These are phyloP conservation scores for Teratosphaeria zuluensis DNA, from an alignment of 2,329 filamentous ascomycete species.

Conservation along the genomic window DNA sequence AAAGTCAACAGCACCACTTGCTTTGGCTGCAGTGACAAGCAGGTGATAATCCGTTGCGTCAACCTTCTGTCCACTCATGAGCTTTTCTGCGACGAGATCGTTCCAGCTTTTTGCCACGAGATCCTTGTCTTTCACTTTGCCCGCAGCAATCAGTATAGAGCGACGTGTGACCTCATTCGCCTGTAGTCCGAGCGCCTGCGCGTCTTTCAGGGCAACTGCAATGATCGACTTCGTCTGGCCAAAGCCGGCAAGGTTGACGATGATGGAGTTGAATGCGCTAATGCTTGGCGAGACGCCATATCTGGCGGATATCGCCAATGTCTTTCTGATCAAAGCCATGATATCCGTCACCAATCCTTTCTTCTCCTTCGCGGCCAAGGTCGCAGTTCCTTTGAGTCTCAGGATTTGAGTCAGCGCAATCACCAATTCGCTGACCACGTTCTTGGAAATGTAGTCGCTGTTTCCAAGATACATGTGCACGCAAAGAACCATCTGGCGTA, in stretches of 20 bases:
- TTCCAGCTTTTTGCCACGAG: slow-evolving; percentile 23
- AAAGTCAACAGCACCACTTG: slow-evolving; percentile 7
- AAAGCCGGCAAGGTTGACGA: slow-evolving; percentile 26
- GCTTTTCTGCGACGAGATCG: slow-evolving; percentile 15
- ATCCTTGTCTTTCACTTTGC: slow-evolving; percentile 19
- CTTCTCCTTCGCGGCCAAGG: slow-evolving; percentile 7
- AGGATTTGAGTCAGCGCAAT: slow-evolving; percentile 22
- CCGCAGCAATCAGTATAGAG: slow-evolving; percentile 26
- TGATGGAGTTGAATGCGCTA: slow-evolving; percentile 29
- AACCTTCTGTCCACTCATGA: slow-evolving; percentile 1
- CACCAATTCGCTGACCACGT: slow-evolving; percentile 31
- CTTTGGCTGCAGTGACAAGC: slow-evolving; percentile 16
- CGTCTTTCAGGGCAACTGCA: slow-evolving; percentile 19
- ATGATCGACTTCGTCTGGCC: slow-evolving; percentile 21
- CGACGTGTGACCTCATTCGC: slow-evolving; percentile 25
- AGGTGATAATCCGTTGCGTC: slow-evolving; percentile 18
- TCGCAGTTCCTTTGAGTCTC: slow-evolving; percentile 11
- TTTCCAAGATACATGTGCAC: slow-evolving; percentile 34
- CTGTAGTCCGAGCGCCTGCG: slow-evolving; percentile 17
- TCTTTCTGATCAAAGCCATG: slow-evolving; percentile 16
- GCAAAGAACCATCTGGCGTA: slow-evolving; percentile 33
- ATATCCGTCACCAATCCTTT: slow-evolving; percentile 15
- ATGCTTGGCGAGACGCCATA: slow-evolving; percentile 19
- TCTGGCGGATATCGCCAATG: slow-evolving; percentile 21
- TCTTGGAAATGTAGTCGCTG: slow-evolving; percentile 26